Percentiles rank a stretch among this genome's conserved stretches.
phyloP scores from a whole-genome alignment of 768 basidiomycete species.

The Lenzites betulinus region DNA sequence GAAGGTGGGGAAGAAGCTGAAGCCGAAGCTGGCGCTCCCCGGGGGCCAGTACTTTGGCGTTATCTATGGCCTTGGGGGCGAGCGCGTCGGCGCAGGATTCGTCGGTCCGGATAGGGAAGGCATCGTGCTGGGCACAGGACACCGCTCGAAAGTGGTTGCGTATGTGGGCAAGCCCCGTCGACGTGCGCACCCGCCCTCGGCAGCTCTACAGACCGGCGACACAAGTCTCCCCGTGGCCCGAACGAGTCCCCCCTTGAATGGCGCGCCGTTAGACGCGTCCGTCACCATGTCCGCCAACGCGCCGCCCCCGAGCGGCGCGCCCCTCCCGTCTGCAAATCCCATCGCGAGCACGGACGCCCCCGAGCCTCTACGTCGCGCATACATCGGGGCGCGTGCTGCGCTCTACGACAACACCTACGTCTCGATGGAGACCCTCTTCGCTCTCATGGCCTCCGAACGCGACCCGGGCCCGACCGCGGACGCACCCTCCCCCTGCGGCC shows the following conservation, averaged over 20 bases:
- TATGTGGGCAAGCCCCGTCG: constrained; percentile 9
- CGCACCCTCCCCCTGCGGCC: neutral
- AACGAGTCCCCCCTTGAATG: neutral
- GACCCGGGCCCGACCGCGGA: neutral
- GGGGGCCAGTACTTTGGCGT: constrained; percentile 12
- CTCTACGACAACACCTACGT: constrained; percentile 5
- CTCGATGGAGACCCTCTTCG: constrained; percentile 2
- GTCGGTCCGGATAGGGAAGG: neutral
- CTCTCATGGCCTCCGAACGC: neutral
- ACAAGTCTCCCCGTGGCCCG: neutral
- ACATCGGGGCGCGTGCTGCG: constrained; percentile 11
- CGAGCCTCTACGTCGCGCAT: neutral
- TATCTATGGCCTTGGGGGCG: constrained; percentile 2
- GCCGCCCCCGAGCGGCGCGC: too few species aligned
- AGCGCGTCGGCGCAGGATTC: constrained; percentile 17
- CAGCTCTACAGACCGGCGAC: neutral
- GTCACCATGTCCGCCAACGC: too few species aligned
- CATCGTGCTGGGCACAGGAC: constrained; percentile 3
- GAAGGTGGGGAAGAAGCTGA: neutral
- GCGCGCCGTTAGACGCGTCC: too few species aligned
- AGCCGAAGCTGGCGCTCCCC: neutral
- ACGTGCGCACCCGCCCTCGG: neutral
- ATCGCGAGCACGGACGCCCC: neutral
- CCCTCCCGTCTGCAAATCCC: neutral
- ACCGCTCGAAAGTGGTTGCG: constrained; percentile 1